Base-by-base conservation (phyloP, 352 stramenopile species). In the Achlya hypogyna region DNA sequence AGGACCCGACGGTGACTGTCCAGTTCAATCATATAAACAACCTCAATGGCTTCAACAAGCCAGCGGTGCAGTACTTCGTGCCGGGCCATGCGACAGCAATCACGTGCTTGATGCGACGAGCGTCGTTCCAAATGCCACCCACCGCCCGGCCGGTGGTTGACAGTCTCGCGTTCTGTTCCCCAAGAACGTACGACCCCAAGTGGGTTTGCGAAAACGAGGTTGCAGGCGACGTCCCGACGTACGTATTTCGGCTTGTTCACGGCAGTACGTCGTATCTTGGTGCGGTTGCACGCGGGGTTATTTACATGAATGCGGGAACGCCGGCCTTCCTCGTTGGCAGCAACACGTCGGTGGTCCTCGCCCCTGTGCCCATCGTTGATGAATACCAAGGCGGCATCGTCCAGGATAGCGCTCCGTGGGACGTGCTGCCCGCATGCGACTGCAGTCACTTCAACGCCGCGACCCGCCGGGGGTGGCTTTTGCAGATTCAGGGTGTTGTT, bases 121-220 rank as follows among this genome's bases (percentile, higher is more conserved):
- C 40, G 16, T 25, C 34, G 9, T 72, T 63, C 23, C 43, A 69
- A 22, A 23, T 12, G 9, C 42, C 62, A 12, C 45, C 32, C 18
- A 63, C 56, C 6, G 62, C 27, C 35, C 45, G 62, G 20, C 62
- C 66, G 22, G 40, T 20, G 51, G 38, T 12, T 12, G 68, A 72
- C 53, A 70, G 60, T 45, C 27, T 72, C 14, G 68, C 68, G 53
- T 63, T 70, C 47, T 72, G 68, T 51, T 70, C 68, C 22, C 35
- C 54, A 35, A 51, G 60, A 25, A 31, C 20, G 38, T 72, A 62
- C 47, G 68, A 72, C 31, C 51, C 59, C 0, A 22, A 72, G 14
- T 72, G 68, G 68, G 28, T 69, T 14, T 72, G 68, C 31, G 68
- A 72, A 51, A 72, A 72, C 49, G 68, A 70, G 27, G 68, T 65